Base-by-base conservation (phyloP, 306 rosid genomes). In the Cyclanthera cordifolia region DNA sequence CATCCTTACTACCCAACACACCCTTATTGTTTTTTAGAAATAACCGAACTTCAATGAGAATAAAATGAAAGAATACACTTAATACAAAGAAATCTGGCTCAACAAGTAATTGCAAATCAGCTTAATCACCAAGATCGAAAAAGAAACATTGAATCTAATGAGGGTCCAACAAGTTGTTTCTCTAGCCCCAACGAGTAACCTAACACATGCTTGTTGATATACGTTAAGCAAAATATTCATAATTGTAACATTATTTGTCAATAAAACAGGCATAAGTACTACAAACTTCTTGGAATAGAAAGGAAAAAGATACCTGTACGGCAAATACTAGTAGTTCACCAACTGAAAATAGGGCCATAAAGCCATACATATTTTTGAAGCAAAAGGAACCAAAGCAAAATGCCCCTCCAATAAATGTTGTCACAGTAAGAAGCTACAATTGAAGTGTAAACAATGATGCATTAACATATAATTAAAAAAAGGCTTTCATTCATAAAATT, bases 311-410 rank as follows among this genome's bases (percentile, higher is more conserved):
- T 87, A 91, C 96, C 96, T 87, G 97, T 72, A 82, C 80, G 67
- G 95, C 86, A 81, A 89, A 91, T 84, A 87, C 74, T 57, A 89
- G 75, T 21, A 91, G 74, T 81, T 91, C 95, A 28, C 97, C 97
- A 16, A 89, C 46, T 25, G 94, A 55, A 55, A 87, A 91, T 47
- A 91, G 64, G 48, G 58, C 90, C 34, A 91, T 74, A 80, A 91
- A 91, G 76, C 74, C 90, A 73, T 85, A 85, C 92, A 87, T 81
- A 81, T 74, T 85, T 81, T 73, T 82, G 77, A 82, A 87, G 76
- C 86, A 87, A 70, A 84, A 91, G 57, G 96, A 86, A 46, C 83
- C 56, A 10, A 89, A 85, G 78, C 83, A 87, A 82, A 85, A 85
- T 67, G 56, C 69, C 7, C 83, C 97, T 52, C 97, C 97, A 21